These are phyloP conservation scores for Lachancea waltii DNA, from an alignment of 805 yeast species.

Conservation along the genomic window DNA sequence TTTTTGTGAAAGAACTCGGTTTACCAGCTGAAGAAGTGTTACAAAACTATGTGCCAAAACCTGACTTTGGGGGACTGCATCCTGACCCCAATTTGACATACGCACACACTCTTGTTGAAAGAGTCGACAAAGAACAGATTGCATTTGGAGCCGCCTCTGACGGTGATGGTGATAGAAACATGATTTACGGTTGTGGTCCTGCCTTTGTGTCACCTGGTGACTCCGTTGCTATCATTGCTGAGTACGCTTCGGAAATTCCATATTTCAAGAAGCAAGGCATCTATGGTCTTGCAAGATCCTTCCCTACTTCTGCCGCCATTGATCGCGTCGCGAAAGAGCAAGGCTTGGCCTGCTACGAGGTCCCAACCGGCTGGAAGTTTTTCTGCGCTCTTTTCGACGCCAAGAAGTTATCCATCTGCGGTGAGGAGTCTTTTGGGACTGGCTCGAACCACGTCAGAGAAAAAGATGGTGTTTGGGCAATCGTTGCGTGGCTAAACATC, in stretches of 20 bases:
- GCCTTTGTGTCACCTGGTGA: conserved; percentile 98
- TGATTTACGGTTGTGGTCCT: conserved; percentile 88
- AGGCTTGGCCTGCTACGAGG: conserved; percentile 77
- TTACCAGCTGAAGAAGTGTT: conserved; percentile 54
- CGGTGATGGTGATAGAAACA: conserved; percentile 98
- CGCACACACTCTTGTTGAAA: conserved; percentile 78
- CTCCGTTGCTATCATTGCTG: conserved; percentile 94
- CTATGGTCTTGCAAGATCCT: conserved; percentile 89
- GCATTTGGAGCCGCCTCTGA: conserved; percentile 99
- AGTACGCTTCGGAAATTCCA: conserved; percentile 87
- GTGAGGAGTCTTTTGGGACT: conserved; percentile 97
- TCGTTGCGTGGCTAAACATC: conserved; percentile 93
- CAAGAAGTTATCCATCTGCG: conserved; percentile 88
- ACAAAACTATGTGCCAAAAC: conserved; percentile 73
- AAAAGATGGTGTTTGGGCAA: conserved; percentile 97
- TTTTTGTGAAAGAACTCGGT: conserved; percentile 81
- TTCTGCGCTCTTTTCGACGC: conserved; percentile 95
- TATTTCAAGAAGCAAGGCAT: conserved; percentile 82
- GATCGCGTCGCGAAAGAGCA: conserved; percentile 82
- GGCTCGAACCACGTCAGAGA: conserved; percentile 97
- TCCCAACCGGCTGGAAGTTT: conserved; percentile 98
- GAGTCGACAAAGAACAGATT: conserved; percentile 74
- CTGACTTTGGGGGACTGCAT: conserved; percentile 95
- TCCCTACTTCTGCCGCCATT: conserved; percentile 95
- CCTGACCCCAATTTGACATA: conserved; percentile 97